Base-by-base conservation (phyloP, 2,329 filamentous ascomycete species). In the Cadophora sp. region DNA sequence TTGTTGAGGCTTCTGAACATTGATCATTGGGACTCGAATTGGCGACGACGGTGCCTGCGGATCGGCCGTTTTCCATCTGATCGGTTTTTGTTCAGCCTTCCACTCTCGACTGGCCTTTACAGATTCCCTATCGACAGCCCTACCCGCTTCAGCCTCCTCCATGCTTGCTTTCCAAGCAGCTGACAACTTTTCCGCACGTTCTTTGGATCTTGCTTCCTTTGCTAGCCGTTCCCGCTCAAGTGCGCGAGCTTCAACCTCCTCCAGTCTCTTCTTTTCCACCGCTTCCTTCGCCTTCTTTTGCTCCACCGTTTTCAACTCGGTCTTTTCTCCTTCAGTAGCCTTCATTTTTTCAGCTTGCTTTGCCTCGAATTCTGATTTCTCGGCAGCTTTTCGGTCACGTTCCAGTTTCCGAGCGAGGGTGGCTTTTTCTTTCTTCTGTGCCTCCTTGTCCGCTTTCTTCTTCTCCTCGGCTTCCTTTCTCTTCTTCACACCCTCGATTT, bases 1-100 rank as follows among this genome's bases (percentile, higher is more conserved):
- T 43, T 47, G 48, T 13, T 41, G 24, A 6, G 27, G 27, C 36
- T 30, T 22, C 30, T 45, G 30, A 27, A 55, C 22, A 43, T 43
- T 63, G 33, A 63, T 45, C n/a, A 36, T 18, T n/a, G 60, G 60
- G 13, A 63, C 45, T 43, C 33, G 60, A 45, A 63, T 63, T 24
- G 60, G 47, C 16, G 27, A 45, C 27, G 60, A 22, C 20, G 48
- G 48, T 18, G 13, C 11, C 8, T 51, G 36, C 4, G 36, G 36
- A 39, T 48, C 24, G 22, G 39, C 41, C n/a, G 14, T 20, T 8
- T 18, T 24, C 24, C 22, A 8, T 55, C 22, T 24, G 27, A 22
- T 55, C 2, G 36, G 36, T 11, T 55, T 48, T 48, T 48, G 18
- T 48, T 48, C 45, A 16, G 14, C 11, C 8, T 9, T 9, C 36